Conservation (phyloP, 2,329 filamentous ascomycete genomes). For the Paraphoma sp. region DNA sequence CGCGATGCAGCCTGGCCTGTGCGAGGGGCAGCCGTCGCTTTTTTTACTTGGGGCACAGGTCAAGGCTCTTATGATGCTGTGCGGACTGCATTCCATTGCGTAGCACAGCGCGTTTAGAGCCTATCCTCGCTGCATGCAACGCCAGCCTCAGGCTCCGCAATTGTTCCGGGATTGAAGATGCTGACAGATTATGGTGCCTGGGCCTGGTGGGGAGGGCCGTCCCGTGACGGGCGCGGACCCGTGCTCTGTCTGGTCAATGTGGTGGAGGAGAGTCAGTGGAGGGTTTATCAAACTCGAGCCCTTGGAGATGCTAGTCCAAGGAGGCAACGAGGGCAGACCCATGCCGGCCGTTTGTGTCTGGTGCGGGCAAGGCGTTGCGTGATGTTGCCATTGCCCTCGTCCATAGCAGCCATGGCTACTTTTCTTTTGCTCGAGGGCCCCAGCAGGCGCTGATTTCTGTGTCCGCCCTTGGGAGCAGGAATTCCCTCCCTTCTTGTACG, state of each 20-base stretch:
- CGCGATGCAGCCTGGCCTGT: slow-evolving; percentile 21
- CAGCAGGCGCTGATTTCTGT: slow-evolving; percentile 32
- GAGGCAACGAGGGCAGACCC: slow-evolving; percentile 16
- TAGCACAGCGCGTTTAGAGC: slow-evolving; percentile 26
- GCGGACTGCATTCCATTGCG: slow-evolving; percentile 28
- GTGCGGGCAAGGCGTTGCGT: slow-evolving; percentile 24
- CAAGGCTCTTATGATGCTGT: slow-evolving; percentile 21
- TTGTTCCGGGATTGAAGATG: slow-evolving; percentile 21
- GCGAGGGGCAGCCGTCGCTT: slow-evolving; percentile 31
- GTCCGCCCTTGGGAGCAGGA: slow-evolving; percentile 35
- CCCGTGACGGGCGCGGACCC: background rate
- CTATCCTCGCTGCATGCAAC: slow-evolving; percentile 28
- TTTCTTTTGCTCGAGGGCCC: slow-evolving; percentile 43
- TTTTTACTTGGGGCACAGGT: slow-evolving; percentile 28
- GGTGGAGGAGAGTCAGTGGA: slow-evolving; percentile 15
- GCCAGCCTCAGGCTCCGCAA: slow-evolving; percentile 33
- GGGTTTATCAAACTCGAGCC: slow-evolving; percentile 13
- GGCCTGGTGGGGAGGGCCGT: slow-evolving; percentile 1
- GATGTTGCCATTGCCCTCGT: slow-evolving; percentile 27
- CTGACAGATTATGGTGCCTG: slow-evolving; percentile 3
- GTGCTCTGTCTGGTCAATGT: slow-evolving; percentile 1
- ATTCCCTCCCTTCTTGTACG: slow-evolving; percentile 45
- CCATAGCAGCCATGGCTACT: slow-evolving; percentile 31
- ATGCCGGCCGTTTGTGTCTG: slow-evolving; percentile 10
- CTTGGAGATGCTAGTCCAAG: slow-evolving; percentile 23